These are phyloP conservation scores for Myxozyma nipponensis DNA, from an alignment of 805 yeast species.

Conservation along the genomic window DNA sequence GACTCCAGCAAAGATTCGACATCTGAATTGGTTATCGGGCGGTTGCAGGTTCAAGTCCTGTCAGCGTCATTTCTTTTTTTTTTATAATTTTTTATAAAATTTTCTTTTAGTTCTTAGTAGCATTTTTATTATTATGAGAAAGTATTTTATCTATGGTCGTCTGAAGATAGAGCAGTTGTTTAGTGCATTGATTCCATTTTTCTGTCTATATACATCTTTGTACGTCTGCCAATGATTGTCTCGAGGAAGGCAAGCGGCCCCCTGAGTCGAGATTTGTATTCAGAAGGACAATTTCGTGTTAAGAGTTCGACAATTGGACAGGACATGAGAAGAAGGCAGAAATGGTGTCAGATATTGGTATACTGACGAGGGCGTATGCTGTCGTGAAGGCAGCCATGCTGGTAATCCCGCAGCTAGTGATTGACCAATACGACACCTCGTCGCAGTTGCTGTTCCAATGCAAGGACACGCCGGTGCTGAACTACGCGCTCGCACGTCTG, in stretches of 20 bases:
- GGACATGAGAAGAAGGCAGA: too few relatives aligned
- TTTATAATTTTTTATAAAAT: not conserved
- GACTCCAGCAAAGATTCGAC: conserved; percentile 52
- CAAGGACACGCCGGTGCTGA: conserved; percentile 8
- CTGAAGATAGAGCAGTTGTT: too few relatives aligned
- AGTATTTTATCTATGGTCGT: too few relatives aligned
- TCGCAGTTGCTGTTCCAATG: conserved; percentile 40
- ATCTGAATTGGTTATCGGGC: conserved; percentile 52
- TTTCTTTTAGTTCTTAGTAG: too few relatives aligned
- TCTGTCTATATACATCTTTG: too few relatives aligned
- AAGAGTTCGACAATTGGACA: too few relatives aligned
- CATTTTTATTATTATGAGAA: too few relatives aligned
- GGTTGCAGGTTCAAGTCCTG: conserved; percentile 86
- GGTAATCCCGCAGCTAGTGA: conserved; percentile 40
- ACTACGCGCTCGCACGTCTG: conserved; percentile 37
- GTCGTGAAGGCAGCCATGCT: conserved; percentile 40
- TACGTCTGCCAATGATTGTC: too few relatives aligned
- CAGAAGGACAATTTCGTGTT: too few relatives aligned
- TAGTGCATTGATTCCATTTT: too few relatives aligned
- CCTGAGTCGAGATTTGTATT: too few relatives aligned
- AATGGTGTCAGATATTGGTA: not conserved
- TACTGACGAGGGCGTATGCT: conserved; percentile 19
- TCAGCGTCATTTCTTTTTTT: conserved; percentile 58
- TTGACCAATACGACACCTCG: conserved; percentile 50
- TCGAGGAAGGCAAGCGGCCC: not conserved